A percentile compares a stretch with the other conserved stretches of the same genome.
phyloP scores from a whole-genome alignment of 768 basidiomycete genomes.

The Tricholoma terreum region DNA sequence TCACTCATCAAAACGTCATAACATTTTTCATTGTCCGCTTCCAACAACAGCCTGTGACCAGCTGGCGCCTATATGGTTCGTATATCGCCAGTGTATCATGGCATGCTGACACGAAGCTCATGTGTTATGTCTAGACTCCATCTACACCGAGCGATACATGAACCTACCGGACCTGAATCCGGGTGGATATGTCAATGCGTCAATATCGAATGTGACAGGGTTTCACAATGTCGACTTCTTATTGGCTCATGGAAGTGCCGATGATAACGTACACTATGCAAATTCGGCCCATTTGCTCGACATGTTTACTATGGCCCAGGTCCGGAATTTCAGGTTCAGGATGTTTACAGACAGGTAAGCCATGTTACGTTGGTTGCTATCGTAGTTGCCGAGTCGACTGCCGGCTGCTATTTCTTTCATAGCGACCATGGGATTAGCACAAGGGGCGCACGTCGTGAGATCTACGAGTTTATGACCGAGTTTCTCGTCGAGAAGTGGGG shows the following conservation, averaged over 20 bases:
- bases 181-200: slow-evolving; percentile 86
- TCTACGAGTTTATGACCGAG: slow-evolving; percentile 81
- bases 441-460: slow-evolving; percentile 77
- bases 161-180: slow-evolving; percentile 74
- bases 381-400: slow-evolving; percentile 9
- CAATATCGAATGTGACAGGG: slow-evolving; percentile 83
- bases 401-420: slow-evolving; percentile 13
- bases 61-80: slow-evolving; percentile 79
- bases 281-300: slow-evolving; percentile 91
- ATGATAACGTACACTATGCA: slow-evolving; percentile 95
- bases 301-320: slow-evolving; percentile 78
- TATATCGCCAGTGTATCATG: slow-evolving; percentile 10
- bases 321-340: slow-evolving; percentile 79
- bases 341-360: slow-evolving; percentile 95
- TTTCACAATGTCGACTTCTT: slow-evolving; percentile 80
- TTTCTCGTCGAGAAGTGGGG: slow-evolving; percentile 96
- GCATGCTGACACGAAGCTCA: neutral
- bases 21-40: neutral
- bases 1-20: slow-evolving; percentile 1
- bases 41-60: slow-evolving; percentile 70
- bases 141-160: slow-evolving; percentile 99
- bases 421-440: slow-evolving; percentile 79
- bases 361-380: slow-evolving; percentile 13
- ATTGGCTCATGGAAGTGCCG: slow-evolving; percentile 90
- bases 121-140: slow-evolving; percentile 57